Evolutionary conservation across 352 stramenopile genomes (phyloP), one percentile per base, ranked within the genome.

Genomic region (Pythium aquatile): DNA sequence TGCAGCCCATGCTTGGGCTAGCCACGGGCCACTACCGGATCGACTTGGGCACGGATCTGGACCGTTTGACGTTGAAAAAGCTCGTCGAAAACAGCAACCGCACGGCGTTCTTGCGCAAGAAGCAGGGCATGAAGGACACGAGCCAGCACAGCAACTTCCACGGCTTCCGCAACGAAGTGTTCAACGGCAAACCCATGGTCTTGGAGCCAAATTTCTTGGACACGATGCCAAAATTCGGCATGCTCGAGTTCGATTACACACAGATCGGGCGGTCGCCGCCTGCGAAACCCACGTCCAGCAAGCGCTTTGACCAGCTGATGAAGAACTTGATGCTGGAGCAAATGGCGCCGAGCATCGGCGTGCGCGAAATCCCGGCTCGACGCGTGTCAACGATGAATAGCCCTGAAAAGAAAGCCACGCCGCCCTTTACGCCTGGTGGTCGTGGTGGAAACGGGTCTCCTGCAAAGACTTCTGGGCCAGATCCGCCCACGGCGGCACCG

Each of bases 41-140:
- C 37, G 85, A 93, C 58, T 66, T 93, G 47, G 73, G 74, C 55
- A 85, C 78, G 60, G 77, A 86, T 32, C 52, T 91, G 26, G 85
- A 93, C 52, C 76, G 82, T 13, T 61, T 90, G 32, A 85, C 79
- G 14, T 58, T 90, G 24, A 83, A 85, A 58, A 90, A 91, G 59
- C 64, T 93, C 37, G 70, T 93, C 13, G 85, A 93, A 55, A 91
- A 90, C 59, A 87, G 72, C 68, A 93, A 85, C 60, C 83, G 84
- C 46, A 91, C 82, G 26, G 77, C 81, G 16, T 90, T 93, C 55
- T 60, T 90, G 53, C 79, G 82, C 17, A 89, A 87, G 55, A 87
- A 86, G 58, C 53, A 74, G 6, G 80, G 77, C 2, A 57, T 81
- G 20, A 87, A 89, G 57, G 84, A 93, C 66, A 91, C 81, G 14